phyloP scores from a whole-genome alignment of 2,329 filamentous ascomycete species.

The Blastomyces parvus region DNA sequence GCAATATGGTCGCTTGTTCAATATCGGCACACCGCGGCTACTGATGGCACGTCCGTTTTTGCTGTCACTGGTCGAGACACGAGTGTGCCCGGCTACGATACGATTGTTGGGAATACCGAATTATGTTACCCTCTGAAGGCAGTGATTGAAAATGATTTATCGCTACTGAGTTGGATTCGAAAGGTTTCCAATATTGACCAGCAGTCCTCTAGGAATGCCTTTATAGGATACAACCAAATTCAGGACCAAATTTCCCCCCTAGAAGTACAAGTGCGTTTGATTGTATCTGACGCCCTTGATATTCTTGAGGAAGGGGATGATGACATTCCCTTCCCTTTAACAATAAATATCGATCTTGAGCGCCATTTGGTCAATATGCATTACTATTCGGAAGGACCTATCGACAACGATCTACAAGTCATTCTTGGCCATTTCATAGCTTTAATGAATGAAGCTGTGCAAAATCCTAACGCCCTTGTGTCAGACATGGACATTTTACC shows the following conservation, averaged over 20 bases:
- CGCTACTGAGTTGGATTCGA: neutral
- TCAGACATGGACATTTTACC: neutral
- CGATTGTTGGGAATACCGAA: neutral
- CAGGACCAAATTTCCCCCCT: neutral
- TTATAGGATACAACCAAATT: neutral
- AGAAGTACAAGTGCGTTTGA: neutral
- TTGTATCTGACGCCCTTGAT: neutral
- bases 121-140: neutral
- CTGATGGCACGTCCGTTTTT: neutral
- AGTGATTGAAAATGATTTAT: neutral
- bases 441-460: neutral
- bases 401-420: neutral
- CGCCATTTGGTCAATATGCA: constrained; percentile 1
- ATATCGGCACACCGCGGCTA: constrained; percentile 1
- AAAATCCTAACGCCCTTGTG: neutral
- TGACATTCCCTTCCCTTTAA: neutral
- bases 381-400: neutral
- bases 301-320: neutral
- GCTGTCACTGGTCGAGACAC: constrained; percentile 2
- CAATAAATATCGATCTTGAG: neutral
- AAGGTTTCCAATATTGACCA: neutral
- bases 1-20: constrained; percentile 3
- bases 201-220: neutral
- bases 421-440: neutral
- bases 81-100: neutral